A percentile compares a stretch with the other conserved stretches of the same genome.
phyloP scores from a whole-genome alignment of 1,284 basidiomycete species.

The Sanghuangporus weigelae region DNA sequence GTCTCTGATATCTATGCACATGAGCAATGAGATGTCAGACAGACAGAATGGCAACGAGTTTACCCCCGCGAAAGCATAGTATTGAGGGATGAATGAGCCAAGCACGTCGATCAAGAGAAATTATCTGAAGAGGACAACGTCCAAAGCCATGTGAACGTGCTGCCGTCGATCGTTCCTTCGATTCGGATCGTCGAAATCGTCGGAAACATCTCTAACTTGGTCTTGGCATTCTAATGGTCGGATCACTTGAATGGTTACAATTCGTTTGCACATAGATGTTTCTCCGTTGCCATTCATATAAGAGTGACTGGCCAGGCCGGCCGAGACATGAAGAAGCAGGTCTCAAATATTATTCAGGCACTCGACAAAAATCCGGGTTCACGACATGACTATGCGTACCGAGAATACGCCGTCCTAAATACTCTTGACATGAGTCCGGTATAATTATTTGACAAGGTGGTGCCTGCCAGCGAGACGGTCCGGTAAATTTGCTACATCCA shows the following conservation, averaged over 20 bases:
- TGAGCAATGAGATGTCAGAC: neutral
- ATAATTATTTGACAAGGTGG: neutral
- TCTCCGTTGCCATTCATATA: neutral
- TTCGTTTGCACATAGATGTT: neutral
- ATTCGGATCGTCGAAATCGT: neutral
- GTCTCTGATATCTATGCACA: neutral
- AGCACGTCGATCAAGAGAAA: neutral
- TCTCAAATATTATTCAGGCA: neutral
- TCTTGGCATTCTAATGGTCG: neutral
- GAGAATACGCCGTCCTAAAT: neutral
- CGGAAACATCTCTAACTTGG: neutral
- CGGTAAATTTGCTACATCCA: too few relatives aligned
- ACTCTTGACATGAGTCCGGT: neutral
- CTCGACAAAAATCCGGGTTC: neutral
- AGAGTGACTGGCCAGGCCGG: neutral
- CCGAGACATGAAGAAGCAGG: neutral
- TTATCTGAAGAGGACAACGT: neutral
- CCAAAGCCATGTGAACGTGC: neutral
- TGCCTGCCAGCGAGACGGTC: neutral
- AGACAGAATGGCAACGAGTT: neutral
- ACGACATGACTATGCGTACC: neutral
- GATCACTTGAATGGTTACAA: neutral
- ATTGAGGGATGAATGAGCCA: neutral
- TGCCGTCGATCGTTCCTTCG: neutral
- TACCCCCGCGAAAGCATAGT: neutral